Conservation (phyloP, 2,329 filamentous ascomycete species). For the Grosmannia penicillata region DNA sequence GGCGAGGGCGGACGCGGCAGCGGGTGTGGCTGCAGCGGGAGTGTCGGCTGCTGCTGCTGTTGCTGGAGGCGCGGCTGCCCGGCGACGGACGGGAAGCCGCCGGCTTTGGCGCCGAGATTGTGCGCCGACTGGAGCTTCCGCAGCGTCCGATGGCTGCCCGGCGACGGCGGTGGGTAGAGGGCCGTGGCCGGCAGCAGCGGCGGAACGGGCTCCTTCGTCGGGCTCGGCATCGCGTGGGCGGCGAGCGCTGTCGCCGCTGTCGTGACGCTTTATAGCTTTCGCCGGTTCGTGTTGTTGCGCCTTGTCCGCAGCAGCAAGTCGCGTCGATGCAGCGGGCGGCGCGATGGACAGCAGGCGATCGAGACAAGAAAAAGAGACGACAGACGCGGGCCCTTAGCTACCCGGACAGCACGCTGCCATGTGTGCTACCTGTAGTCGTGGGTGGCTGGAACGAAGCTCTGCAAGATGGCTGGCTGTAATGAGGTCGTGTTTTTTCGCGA, state of each 20-base stretch:
- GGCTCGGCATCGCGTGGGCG: constrained; percentile 17
- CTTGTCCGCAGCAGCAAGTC: not conserved
- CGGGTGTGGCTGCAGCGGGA: constrained; percentile 14
- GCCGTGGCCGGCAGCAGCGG: constrained; percentile 18
- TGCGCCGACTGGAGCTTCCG: constrained; percentile 66
- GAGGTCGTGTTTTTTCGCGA: constrained; percentile 6
- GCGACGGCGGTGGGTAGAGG: constrained; percentile 42
- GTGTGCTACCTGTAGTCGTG: no score
- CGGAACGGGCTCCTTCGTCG: constrained; percentile 16
- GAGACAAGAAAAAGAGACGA: not conserved
- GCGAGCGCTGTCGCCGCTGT: not conserved
- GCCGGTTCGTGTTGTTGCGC: no score
- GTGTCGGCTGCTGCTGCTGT: constrained; percentile 23
- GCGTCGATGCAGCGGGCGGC: not conserved
- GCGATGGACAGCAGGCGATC: not conserved
- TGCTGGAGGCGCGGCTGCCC: constrained; percentile 32
- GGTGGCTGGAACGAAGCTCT: no score
- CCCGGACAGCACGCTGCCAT: no score
- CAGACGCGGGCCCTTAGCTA: no score
- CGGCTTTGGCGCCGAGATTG: constrained; percentile 42
- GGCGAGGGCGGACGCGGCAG: constrained; percentile 20
- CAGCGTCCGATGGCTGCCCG: constrained; percentile 50
- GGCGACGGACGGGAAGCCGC: constrained; percentile 38
- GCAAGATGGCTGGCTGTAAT: no score
- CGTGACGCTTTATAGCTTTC: not conserved